Percentiles rank a stretch among this genome's conserved stretches.
Conservation (phyloP, 2,329 filamentous ascomycete genomes). For the Neofusicoccum cordaticola region DNA sequence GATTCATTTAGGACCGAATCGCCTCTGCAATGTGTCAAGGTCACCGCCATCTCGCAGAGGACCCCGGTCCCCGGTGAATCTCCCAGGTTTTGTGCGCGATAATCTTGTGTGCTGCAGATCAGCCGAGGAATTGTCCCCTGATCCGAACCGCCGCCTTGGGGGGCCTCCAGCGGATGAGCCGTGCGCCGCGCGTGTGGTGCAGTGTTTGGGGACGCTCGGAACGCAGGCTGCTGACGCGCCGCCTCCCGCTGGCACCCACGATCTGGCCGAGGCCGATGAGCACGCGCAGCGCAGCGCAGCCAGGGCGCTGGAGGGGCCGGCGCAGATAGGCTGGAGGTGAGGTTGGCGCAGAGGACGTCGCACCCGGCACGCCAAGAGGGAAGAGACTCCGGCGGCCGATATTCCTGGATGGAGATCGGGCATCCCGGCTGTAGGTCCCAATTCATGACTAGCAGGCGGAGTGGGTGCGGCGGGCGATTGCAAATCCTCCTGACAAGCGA, state of each 20-base stretch:
- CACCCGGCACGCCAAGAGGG: constrained; percentile 10
- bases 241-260: constrained; percentile 11
- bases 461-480: constrained; percentile 8
- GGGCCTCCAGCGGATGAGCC: constrained; percentile 3
- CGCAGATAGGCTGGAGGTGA: background rate
- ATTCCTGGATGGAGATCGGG: constrained; percentile 16
- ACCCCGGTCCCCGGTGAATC: constrained; percentile 16
- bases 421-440: constrained; percentile 8
- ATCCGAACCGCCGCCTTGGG: constrained; percentile 15
- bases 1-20: constrained; percentile 17
- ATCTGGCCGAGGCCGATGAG: constrained; percentile 5
- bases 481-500: constrained; percentile 17
- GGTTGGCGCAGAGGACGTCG: constrained; percentile 3
- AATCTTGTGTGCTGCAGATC: constrained; percentile 18
- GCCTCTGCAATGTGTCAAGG: constrained; percentile 16
- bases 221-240: constrained; percentile 13
- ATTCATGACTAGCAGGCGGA: constrained; percentile 10
- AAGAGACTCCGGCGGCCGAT: constrained; percentile 1
- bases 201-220: constrained; percentile 8
- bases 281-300: background rate
- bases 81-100: constrained; percentile 18
- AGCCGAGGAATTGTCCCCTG: constrained; percentile 17
- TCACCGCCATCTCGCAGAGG: constrained; percentile 15
- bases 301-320: background rate
- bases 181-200: constrained; percentile 6